These are phyloP conservation scores for Phytopythium vexans DNA, from an alignment of 352 stramenopile genomes.

Conservation along the genomic window DNA sequence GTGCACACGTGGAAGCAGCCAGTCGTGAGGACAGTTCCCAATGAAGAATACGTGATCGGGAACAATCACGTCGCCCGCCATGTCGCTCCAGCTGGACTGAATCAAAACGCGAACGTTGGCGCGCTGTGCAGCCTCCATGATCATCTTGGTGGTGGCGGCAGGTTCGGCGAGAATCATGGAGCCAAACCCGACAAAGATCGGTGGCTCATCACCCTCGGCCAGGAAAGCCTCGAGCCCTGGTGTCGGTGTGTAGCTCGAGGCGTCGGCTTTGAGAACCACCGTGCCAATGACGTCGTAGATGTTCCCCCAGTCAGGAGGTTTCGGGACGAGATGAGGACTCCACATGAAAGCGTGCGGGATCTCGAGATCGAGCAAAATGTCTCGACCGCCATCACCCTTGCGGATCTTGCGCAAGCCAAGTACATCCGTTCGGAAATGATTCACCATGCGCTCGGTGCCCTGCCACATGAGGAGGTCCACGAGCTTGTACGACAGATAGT, in stretches of 20 bases:
- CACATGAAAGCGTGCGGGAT: conserved; percentile 91
- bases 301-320: conserved; percentile 85
- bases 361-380: conserved; percentile 54
- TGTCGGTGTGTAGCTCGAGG: conserved; percentile 44
- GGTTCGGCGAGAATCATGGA: conserved; percentile 90
- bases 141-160: conserved; percentile 69
- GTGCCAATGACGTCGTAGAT: conserved; percentile 90
- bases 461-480: conserved; percentile 86
- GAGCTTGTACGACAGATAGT: conserved; percentile 86
- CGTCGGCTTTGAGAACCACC: conserved; percentile 46
- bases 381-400: conserved; percentile 50
- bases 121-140: conserved; percentile 71
- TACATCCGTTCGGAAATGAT: conserved; percentile 66
- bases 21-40: conserved; percentile 84
- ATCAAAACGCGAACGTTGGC: conserved; percentile 83
- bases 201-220: conserved; percentile 50
- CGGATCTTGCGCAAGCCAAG: conserved; percentile 62
- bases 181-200: conserved; percentile 94
- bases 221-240: conserved; percentile 66
- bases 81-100: conserved; percentile 88
- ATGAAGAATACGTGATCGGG: conserved; percentile 65
- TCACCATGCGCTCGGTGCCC: conserved; percentile 66
- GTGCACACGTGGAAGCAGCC: conserved; percentile 86
- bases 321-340: conserved; percentile 82
- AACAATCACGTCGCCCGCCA: conserved; percentile 44